Evolutionary conservation across 108 stramenopile species (phyloP).

Genomic region (Fragilaria radians): DNA sequence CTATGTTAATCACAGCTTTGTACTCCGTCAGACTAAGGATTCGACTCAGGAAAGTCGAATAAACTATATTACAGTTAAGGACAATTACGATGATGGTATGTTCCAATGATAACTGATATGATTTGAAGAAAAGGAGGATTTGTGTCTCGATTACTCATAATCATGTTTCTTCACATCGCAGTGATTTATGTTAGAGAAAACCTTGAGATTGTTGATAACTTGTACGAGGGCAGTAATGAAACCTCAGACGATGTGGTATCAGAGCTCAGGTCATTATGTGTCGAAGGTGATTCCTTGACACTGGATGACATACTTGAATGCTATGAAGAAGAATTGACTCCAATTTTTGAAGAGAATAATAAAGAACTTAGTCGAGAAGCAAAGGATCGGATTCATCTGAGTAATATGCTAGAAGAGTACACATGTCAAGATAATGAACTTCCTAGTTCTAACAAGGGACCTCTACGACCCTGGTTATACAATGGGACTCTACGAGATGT

Average conservation of each 20-base stretch:
- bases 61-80: conserved; percentile 32
- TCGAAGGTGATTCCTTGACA: too few species aligned
- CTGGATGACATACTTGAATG: too few species aligned
- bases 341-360: conserved; percentile 5
- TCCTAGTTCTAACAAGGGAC: conserved; percentile 37
- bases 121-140: too few species aligned
- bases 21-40: conserved; percentile 25
- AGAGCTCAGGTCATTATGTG: too few species aligned
- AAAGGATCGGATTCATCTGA: conserved; percentile 46
- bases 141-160: too few species aligned
- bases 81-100: conserved; percentile 37
- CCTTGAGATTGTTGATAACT: too few species aligned
- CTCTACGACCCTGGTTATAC: conserved; percentile 17
- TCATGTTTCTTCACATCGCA: too few species aligned
- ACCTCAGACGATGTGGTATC: too few species aligned
- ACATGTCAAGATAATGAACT: conserved; percentile 63
- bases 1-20: conserved; percentile 71
- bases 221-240: too few species aligned
- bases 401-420: conserved; percentile 63
- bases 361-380: conserved; percentile 68
- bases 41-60: conserved; percentile 12
- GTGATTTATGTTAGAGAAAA: too few species aligned
- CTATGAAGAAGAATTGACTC: not conserved
- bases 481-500: conserved; percentile 23
- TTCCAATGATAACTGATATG: not conserved